Evolutionary conservation across 1,284 basidiomycete genomes (phyloP), one percentile per base, ranked within the genome.

Genomic region (Boletus sp.): DNA sequence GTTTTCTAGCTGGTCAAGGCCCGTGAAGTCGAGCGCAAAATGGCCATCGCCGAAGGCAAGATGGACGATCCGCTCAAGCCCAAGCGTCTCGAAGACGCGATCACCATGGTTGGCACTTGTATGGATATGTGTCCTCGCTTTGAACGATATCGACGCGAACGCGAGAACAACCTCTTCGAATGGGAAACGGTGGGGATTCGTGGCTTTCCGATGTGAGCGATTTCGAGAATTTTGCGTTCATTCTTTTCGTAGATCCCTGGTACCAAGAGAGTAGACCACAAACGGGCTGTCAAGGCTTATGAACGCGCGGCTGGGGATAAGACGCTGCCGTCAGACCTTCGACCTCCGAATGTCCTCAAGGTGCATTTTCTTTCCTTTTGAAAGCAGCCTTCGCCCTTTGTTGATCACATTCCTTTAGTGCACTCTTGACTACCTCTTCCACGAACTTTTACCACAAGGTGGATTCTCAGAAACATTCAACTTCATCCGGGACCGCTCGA

Each of bases 231-330:
- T 72, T 60, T 71, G 60, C 60, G 57, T 70, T 77, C 60, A 76
- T 43, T 10, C 16, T 52, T 52, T 35, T 52, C 59, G 38, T 68
- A 88, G 84, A 78, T 86, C 49, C 78, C 82, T 23, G 82, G 82
- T 10, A 85, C 83, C 39, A 84, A 83, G 61, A 77, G 85, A 17
- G 86, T 97, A 13, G 86, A 96, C 60, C 92, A 93, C 53, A 73
- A 74, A 30, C 82, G 86, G 42, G 93, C 94, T 0, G 95, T 98
- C 47, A 96, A 96, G 64, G 91, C 89, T 59, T 99, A 95, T 65
- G 91, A 95, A 60, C 85, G 95, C 27, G 94, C 92, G 60, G 91
- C 93, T 2, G 94, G 95, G 3, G 91, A 95, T 69, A 92, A 94
- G 65, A 87, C 82, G 0, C 67, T 96, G 1, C 94, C 95, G 2